Evolutionary conservation across 352 stramenopile species (phyloP).

Genomic region (Phytophthora kernoviae): DNA sequence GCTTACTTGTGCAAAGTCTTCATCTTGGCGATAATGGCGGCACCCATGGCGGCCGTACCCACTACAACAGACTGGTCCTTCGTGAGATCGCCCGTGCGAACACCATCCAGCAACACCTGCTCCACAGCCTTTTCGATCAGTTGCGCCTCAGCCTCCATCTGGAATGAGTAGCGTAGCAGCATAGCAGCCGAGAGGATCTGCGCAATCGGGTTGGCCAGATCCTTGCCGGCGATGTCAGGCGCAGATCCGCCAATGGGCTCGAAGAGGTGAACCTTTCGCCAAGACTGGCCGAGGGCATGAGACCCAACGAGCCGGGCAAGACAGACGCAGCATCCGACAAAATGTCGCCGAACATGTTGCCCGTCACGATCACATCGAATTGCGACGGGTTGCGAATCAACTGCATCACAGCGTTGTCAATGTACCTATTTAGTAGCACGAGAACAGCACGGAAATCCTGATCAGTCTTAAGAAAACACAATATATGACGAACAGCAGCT

Average conservation of each 20-base stretch:
- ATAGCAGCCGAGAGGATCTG: conserved; percentile 98
- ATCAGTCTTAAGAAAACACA: background rate
- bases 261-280: conserved; percentile 93
- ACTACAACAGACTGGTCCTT: conserved; percentile 59
- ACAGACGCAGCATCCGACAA: conserved; percentile 98
- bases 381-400: conserved; percentile 98
- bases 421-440: conserved; percentile 89
- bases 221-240: conserved; percentile 97
- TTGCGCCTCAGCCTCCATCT: conserved; percentile 79
- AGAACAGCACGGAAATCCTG: too few relatives aligned
- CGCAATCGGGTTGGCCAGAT: conserved; percentile 97
- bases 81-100: conserved; percentile 88
- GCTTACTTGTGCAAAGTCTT: conserved; percentile 49
- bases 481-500: background rate
- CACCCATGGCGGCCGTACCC: conserved; percentile 76
- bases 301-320: conserved; percentile 97
- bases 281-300: conserved; percentile 98
- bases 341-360: conserved; percentile 99
- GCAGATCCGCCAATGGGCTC: conserved; percentile 98
- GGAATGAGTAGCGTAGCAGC: conserved; percentile 96
- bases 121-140: conserved; percentile 86
- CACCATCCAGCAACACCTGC: conserved; percentile 79
- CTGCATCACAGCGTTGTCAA: conserved; percentile 99
- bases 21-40: conserved; percentile 84
- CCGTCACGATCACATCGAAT: conserved; percentile 99